Base-by-base conservation (phyloP, 495 filamentous ascomycete species). In the Neurospora sp. region DNA sequence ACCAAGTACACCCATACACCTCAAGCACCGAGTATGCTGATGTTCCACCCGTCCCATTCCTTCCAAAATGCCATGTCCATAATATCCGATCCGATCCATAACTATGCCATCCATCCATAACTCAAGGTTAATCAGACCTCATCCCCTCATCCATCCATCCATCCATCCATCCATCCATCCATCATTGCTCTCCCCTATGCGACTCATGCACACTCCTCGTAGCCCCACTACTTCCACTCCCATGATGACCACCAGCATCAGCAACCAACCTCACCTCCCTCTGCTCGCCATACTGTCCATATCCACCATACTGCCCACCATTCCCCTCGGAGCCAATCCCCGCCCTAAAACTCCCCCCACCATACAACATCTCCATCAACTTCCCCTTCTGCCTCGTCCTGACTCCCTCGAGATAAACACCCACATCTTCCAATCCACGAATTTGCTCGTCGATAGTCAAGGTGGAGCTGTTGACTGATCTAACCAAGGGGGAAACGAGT, bases 401-500 rank as follows among this genome's bases (percentile, higher is more conserved):
- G 23, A 94, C 88, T 6, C 85, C 86, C 70, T 90, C 90, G 5
- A 97, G 84, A 78, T 95, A 91, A 23, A 88, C 85, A 72, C 93
- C 92, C 10, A 91, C 93, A 27, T 91, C 90, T 72, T 95, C 92
- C 39, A 97, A 79, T 0, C 94, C 93, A 10, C 85, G 81, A 72
- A 97, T 93, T 83, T 97, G 94, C 76, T 93, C 92, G 72, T 95
- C 92, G 18, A 97, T 87, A 0, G 88, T 88, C 9, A 94, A 81
- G 54, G 88, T 91, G 72, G 88, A 90, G 9, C 86, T 85, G 18
- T 89, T 88, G 74, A 91, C 90, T 70, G 87, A 88, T 46, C 93
- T 84, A 20, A 97, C 90, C 2, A 97, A 85, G 31, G 94, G 94
- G 46, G 89, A 92, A 16, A 97, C 90, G 31, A 97, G 85, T 77